Evolutionary conservation across 2,329 filamentous ascomycete species (phyloP).

Genomic region (Endocalyx cinctus): DNA sequence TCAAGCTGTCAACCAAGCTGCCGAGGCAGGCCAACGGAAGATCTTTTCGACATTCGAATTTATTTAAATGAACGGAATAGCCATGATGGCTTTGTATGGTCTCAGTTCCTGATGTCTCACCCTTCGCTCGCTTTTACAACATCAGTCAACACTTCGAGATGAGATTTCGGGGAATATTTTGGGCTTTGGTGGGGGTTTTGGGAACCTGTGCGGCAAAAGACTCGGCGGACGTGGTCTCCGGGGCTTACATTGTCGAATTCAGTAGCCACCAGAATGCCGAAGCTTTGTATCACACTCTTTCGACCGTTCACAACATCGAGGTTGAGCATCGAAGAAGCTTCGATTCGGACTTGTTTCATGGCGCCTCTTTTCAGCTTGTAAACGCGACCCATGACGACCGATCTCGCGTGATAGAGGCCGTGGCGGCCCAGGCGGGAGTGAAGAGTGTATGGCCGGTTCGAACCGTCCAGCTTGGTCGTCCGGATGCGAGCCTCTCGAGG

Average conservation of each 20-base stretch:
- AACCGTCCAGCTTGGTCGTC: neutral
- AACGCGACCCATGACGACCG: neutral
- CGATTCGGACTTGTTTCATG: slow-evolving; percentile 1
- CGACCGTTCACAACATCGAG: neutral
- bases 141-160: too few relatives aligned
- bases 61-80: too few relatives aligned
- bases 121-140: too few relatives aligned
- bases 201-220: too few relatives aligned
- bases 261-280: neutral
- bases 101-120: too few relatives aligned
- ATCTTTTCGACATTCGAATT: too few relatives aligned
- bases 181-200: too few relatives aligned
- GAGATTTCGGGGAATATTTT: too few relatives aligned
- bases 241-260: slow-evolving; percentile 5
- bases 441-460: slow-evolving; percentile 2
- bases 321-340: slow-evolving; percentile 3
- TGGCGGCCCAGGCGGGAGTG: slow-evolving; percentile 1
- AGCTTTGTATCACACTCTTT: slow-evolving; percentile 1
- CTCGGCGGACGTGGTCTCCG: slow-evolving; percentile 1
- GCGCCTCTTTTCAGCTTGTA: slow-evolving; percentile 2
- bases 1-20: too few relatives aligned
- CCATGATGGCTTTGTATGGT: too few relatives aligned
- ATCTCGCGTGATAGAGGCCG: neutral
- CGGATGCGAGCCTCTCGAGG: too few relatives aligned
- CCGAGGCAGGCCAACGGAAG: too few relatives aligned